A percentile compares a stretch with the other conserved stretches of the same genome.
Evolutionary conservation across 208 protist species (phyloP).

Genomic region (Acanthamoeba culbertsoni): DNA sequence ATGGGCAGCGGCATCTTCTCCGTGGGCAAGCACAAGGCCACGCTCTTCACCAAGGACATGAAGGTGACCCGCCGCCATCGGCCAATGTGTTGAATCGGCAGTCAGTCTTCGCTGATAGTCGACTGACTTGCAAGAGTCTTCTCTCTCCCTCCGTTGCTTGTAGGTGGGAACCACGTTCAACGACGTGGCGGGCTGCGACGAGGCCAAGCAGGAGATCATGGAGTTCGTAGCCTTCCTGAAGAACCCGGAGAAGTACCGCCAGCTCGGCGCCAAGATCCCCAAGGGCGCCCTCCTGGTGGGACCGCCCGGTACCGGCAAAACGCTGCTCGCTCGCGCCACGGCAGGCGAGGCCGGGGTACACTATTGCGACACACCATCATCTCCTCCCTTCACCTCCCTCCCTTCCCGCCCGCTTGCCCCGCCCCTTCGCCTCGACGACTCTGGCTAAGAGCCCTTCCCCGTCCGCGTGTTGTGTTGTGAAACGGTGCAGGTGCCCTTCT

Average conservation of each 20-base stretch:
- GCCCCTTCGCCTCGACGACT: too few species aligned
- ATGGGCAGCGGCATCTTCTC: constrained; percentile 70
- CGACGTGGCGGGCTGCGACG: constrained; percentile 96
- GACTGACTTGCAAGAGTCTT: not conserved
- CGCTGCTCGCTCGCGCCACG: constrained; percentile 95
- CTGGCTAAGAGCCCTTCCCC: not conserved
- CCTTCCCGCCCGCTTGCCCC: too few species aligned
- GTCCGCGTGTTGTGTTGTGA: not conserved
- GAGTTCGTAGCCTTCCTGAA: constrained; percentile 98
- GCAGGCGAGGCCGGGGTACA: constrained; percentile 90
- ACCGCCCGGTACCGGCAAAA: constrained; percentile 97
- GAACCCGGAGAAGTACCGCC: constrained; percentile 93
- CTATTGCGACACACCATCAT: not conserved
- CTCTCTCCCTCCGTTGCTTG: not conserved
- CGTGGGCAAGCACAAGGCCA: constrained; percentile 71
- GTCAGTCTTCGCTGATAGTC: not conserved
- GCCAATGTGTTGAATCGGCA: not conserved
- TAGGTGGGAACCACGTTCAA: constrained; percentile 80
- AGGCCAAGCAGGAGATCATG: constrained; percentile 97
- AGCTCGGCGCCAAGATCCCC: constrained; percentile 95
- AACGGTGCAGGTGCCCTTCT: constrained; percentile 80
- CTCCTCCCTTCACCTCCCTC: not conserved
- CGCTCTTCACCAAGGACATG: constrained; percentile 71
- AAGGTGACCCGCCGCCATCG: not conserved
- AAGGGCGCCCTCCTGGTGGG: constrained; percentile 95